phyloP scores from a whole-genome alignment of 75 land plant species.

The Adiantum capillusveneris region DNA sequence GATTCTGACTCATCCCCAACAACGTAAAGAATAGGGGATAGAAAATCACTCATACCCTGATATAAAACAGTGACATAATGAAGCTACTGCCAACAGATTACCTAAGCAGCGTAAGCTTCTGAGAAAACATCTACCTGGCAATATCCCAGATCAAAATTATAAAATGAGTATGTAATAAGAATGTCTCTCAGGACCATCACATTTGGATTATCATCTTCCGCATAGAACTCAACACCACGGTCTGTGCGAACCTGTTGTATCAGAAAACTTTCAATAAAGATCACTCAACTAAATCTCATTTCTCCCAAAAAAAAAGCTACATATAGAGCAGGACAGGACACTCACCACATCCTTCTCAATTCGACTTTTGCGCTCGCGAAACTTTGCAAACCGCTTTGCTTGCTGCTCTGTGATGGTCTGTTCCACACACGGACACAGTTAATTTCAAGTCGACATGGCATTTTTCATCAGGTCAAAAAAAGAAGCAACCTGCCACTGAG shows the following conservation, averaged over 20 bases:
- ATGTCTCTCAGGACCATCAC: constrained; percentile 64
- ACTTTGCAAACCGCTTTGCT: constrained; percentile 89
- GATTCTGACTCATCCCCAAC: constrained; percentile 86
- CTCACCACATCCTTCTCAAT: constrained; percentile 99
- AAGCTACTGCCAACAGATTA: neutral
- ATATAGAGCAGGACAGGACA: neutral
- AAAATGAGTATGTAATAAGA: constrained; percentile 92
- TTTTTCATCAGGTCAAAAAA: neutral
- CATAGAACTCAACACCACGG: constrained; percentile 71
- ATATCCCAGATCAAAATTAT: constrained; percentile 97
- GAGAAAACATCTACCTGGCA: constrained; percentile 62
- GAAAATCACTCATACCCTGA: constrained; percentile 97
- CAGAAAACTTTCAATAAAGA: too few species aligned
- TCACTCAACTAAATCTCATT: too few species aligned
- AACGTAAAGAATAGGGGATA: constrained; percentile 86
- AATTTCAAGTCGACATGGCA: neutral
- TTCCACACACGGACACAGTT: constrained; percentile 8
- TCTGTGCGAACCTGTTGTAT: constrained; percentile 84
- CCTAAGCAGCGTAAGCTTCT: neutral
- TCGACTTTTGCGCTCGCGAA: constrained; percentile 88
- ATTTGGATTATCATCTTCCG: constrained; percentile 91
- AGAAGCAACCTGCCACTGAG: constrained; percentile 78
- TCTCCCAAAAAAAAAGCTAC: neutral
- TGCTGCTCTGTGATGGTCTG: constrained; percentile 83
- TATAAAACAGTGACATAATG: neutral